Conservation (phyloP, 148 eudicot species). For the Heliamphora exappendiculata region DNA sequence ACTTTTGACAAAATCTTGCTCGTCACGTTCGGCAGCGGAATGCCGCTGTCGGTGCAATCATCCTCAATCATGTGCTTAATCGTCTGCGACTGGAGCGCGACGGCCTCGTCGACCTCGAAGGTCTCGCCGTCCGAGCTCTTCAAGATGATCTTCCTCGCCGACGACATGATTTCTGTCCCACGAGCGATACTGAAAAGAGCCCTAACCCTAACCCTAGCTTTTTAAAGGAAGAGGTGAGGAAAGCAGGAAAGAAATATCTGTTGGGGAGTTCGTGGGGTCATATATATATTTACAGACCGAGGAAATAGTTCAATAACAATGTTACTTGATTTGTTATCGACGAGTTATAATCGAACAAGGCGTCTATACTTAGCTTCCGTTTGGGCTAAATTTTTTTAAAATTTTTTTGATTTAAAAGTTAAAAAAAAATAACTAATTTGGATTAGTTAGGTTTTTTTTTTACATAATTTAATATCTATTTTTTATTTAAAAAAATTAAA, state of each 20-base stretch:
- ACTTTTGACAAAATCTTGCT: conserved; percentile 14
- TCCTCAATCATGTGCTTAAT: conserved; percentile 29
- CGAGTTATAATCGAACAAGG: too few species aligned
- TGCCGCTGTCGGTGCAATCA: conserved; percentile 9
- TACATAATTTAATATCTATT: too few species aligned
- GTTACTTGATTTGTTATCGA: too few species aligned
- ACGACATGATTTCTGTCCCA: neutral
- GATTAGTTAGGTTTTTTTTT: too few species aligned
- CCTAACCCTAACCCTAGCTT: neutral
- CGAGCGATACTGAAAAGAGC: neutral
- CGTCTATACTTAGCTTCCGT: too few species aligned
- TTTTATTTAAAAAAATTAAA: too few species aligned
- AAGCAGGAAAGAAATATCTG: neutral
- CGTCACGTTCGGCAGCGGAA: conserved; percentile 32
- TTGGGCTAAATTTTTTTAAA: too few species aligned
- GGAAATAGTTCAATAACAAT: too few species aligned
- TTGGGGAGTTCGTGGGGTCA: neutral
- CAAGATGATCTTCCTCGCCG: conserved; percentile 11
- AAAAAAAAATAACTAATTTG: too few species aligned
- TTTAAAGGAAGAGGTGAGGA: neutral
- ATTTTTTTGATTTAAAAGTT: too few species aligned
- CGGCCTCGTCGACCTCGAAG: conserved; percentile 27
- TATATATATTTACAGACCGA: neutral
- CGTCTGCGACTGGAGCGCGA: conserved; percentile 20
- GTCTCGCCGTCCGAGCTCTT: conserved; percentile 18